phyloP scores from a whole-genome alignment of 495 filamentous ascomycete genomes.

The Tuber borchii region DNA sequence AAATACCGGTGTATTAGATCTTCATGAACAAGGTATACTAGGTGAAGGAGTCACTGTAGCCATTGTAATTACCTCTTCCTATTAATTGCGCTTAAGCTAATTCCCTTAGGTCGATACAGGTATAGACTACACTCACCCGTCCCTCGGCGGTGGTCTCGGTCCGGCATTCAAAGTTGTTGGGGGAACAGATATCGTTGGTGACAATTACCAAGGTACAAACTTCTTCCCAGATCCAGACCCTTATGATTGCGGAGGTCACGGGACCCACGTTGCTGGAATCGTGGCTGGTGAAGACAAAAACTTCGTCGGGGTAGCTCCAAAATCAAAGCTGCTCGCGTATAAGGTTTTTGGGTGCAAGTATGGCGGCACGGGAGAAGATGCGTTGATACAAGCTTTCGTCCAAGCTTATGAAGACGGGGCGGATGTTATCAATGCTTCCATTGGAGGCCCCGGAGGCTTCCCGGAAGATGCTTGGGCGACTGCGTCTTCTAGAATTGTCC shows the following conservation, averaged over 20 bases:
- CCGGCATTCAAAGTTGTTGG: constrained; percentile 52
- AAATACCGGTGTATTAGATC: constrained; percentile 37
- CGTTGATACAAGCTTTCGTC: constrained; percentile 53
- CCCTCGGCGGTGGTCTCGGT: constrained; percentile 55
- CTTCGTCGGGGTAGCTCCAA: constrained; percentile 53
- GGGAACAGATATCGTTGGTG: constrained; percentile 52
- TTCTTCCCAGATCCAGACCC: constrained; percentile 49
- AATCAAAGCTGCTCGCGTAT: constrained; percentile 52
- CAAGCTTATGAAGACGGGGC: constrained; percentile 54
- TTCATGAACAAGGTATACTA: constrained; percentile 35
- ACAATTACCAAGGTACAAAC: constrained; percentile 47
- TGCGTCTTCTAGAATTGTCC: constrained; percentile 52
- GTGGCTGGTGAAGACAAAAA: constrained; percentile 50
- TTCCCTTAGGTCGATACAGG: constrained; percentile 45
- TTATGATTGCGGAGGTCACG: constrained; percentile 46
- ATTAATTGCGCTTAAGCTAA: constrained; percentile 16
- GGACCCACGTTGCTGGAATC: constrained; percentile 52
- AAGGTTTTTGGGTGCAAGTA: constrained; percentile 51
- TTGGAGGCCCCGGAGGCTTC: constrained; percentile 54
- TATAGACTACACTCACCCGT: constrained; percentile 55
- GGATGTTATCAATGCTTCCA: constrained; percentile 56
- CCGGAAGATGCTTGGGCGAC: constrained; percentile 52
- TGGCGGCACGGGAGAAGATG: constrained; percentile 49
- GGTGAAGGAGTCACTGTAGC: constrained; percentile 31
- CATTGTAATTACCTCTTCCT: constrained; percentile 20